Evolutionary conservation across 768 basidiomycete genomes (phyloP).

Genomic region (Kwoniella botswanensis): DNA sequence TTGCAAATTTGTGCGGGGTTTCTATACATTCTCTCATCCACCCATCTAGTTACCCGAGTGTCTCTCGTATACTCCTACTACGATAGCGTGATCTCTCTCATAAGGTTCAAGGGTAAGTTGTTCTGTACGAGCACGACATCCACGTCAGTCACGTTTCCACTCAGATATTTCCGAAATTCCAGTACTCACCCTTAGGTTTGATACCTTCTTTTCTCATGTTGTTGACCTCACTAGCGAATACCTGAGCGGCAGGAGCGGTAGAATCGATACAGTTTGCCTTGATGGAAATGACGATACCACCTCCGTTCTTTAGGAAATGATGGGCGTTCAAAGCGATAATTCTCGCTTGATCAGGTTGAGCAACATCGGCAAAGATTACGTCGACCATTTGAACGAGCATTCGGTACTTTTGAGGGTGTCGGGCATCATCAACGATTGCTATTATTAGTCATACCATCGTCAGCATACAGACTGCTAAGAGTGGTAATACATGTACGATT

Average conservation of each 20-base stretch:
- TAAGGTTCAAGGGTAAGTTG: constrained; percentile 87
- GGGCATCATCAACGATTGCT: constrained; percentile 94
- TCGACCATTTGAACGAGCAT: constrained; percentile 96
- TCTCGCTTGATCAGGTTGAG: constrained; percentile 98
- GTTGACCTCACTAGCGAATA: constrained; percentile 88
- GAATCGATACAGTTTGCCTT: constrained; percentile 99
- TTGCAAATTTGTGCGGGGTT: background rate
- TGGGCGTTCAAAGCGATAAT: constrained; percentile 92
- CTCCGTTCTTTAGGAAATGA: constrained; percentile 91
- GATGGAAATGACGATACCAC: constrained; percentile 93
- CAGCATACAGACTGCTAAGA: background rate
- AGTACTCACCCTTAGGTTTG: constrained; percentile 73
- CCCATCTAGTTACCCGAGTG: constrained; percentile 37
- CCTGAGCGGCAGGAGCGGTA: constrained; percentile 83
- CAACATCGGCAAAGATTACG: constrained; percentile 97
- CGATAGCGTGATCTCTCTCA: constrained; percentile 59
- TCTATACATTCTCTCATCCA: background rate
- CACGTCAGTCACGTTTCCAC: background rate
- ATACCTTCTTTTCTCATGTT: constrained; percentile 75
- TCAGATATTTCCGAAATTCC: background rate
- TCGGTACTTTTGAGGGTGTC: constrained; percentile 93
- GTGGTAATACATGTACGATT: background rate
- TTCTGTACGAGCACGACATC: constrained; percentile 56
- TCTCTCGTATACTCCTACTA: constrained; percentile 57
- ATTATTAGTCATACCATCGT: constrained; percentile 6